Conservation (phyloP, 1,284 basidiomycete species). For the Psilocybe mexicana region DNA sequence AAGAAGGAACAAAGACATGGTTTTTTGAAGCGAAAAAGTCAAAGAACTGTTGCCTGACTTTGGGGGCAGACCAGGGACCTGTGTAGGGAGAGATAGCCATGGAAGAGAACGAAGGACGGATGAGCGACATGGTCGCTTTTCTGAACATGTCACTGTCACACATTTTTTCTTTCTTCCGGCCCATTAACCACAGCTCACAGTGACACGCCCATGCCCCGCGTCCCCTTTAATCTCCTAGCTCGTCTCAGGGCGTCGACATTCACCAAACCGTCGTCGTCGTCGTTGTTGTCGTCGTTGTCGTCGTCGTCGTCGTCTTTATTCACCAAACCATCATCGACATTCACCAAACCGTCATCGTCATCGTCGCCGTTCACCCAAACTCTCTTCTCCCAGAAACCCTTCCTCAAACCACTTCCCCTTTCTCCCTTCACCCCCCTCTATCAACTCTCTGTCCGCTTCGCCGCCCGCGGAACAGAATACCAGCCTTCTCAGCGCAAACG, state of each 20-base stretch:
- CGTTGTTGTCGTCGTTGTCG: background rate
- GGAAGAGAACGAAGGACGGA: conserved; percentile 19
- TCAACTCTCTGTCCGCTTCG: conserved; percentile 43
- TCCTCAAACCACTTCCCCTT: background rate
- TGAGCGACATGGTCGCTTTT: conserved; percentile 14
- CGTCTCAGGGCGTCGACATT: conserved; percentile 9
- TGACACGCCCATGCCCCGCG: conserved; percentile 25
- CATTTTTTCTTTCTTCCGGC: conserved; percentile 8
- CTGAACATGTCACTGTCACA: conserved; percentile 21
- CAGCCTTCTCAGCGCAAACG: conserved; percentile 87
- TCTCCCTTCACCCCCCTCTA: conserved; percentile 20
- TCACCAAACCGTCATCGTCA: background rate
- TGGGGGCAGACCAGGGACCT: conserved; percentile 68
- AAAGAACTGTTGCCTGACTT: conserved; percentile 79
- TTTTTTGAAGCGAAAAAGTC: conserved; percentile 71
- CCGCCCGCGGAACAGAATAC: conserved; percentile 72
- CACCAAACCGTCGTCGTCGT: conserved; percentile 5
- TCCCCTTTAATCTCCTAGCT: conserved; percentile 17
- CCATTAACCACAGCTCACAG: background rate
- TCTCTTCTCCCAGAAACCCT: conserved; percentile 13
- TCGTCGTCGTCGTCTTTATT: conserved; percentile 9
- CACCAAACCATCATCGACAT: too few species aligned
- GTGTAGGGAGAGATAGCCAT: conserved; percentile 33
- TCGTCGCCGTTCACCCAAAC: conserved; percentile 9
- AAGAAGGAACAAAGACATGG: conserved; percentile 94